Evolutionary conservation across 2,329 filamentous ascomycete species (phyloP).

Genomic region (Cytospora chrysosperma): DNA sequence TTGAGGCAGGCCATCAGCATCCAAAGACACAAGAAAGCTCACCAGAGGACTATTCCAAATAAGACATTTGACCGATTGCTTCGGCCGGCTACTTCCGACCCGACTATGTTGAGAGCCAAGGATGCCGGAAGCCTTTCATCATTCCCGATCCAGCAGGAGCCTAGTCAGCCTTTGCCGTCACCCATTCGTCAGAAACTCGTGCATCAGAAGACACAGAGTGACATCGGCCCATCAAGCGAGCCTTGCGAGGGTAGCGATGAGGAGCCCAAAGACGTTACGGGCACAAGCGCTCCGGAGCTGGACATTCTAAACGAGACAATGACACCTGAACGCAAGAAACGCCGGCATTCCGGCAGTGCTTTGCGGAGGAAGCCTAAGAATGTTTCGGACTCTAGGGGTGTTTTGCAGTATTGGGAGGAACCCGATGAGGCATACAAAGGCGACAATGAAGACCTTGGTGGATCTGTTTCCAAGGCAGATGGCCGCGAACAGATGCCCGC

Average conservation of each 20-base stretch:
- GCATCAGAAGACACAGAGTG: conserved; percentile 29
- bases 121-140: conserved; percentile 8
- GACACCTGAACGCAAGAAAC: conserved; percentile 50
- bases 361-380: conserved; percentile 72
- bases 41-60: conserved; percentile 64
- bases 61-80: conserved; percentile 46
- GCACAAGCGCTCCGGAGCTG: conserved; percentile 64
- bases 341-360: conserved; percentile 85
- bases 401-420: conserved; percentile 87
- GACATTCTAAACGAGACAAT: conserved; percentile 49
- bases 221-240: conserved; percentile 28
- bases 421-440: conserved; percentile 81
- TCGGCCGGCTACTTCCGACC: conserved; percentile 46
- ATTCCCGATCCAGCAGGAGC: conserved; percentile 4
- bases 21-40: conserved; percentile 72
- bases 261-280: conserved; percentile 55
- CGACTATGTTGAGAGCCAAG: conserved; percentile 34
- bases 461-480: conserved; percentile 19
- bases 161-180: not conserved
- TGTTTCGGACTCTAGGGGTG: conserved; percentile 68
- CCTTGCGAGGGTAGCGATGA: conserved; percentile 38
- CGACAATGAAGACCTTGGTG: conserved; percentile 51
- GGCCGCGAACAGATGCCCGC: conserved; percentile 13
- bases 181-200: not conserved
- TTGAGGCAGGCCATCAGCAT: conserved; percentile 78